Evolutionary conservation across 2,329 filamentous ascomycete species (phyloP), one percentile per base, ranked within the genome.

Genomic region (Aaosphaeria pasadenensis): DNA sequence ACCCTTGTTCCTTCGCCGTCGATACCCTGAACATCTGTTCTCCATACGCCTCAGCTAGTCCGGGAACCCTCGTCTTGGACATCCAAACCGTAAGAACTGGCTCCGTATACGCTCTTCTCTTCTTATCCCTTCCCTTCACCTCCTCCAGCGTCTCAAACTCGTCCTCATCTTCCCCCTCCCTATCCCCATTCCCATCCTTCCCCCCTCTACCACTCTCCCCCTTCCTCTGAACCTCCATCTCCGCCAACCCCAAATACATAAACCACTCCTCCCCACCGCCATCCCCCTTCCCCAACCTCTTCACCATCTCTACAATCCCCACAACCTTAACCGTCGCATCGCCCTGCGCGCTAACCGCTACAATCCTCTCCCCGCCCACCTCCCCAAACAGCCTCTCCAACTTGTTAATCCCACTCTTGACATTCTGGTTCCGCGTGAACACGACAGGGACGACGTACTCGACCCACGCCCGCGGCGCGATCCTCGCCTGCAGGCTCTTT

Each of bases 11-110:
- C 35, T 9, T 6, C 11, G 39, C 7, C 5, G 11, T 43, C 30
- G n/a, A 6, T 5, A 50, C 50, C 6, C n/a, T 3, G 17, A 53
- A 39, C 17, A 2, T 49, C 33, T 49, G 7, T 46, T 58, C 57
- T n/a, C 57, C 57, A 52, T 55, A 58, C 17, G 44, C 49, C 1
- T 45, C 36, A 7, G 44, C 45, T 35, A 57, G 55, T 45, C 54
- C 54, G 6, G 49, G 50, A 13, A 58, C 52, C 30, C n/a, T 11
- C 7, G 11, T 47, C 24, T 31, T 48, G 6, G 46, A 45, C 30
- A 58, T n/a, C 57, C 57, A 59, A 5, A 55, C 45, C 5, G 52
- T 58, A 11, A 59, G 53, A 2, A 57, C 51, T 4, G 54, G 56
- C 1, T 46, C 33, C 30, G 42, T 51, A 32, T 29, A 46, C 28